Evolutionary conservation across 2,329 filamentous ascomycete species (phyloP), one percentile per base, ranked within the genome.

Genomic region (Sclerotinia glacialis): DNA sequence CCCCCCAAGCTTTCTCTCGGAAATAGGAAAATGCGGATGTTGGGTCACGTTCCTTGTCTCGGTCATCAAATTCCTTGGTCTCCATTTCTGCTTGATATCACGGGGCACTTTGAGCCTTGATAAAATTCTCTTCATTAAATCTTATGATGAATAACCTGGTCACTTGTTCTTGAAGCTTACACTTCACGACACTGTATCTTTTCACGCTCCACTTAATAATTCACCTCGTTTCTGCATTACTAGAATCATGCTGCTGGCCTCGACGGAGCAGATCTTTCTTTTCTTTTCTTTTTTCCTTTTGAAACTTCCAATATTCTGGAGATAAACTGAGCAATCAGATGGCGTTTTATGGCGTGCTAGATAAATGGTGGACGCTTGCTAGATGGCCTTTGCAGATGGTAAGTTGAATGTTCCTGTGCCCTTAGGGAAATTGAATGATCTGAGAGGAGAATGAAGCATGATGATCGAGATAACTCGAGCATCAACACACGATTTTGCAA

Each of bases 241-340:
- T 21, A 7, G 14, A 7, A 40, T 40, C 5, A 49, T 16, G 44
- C 37, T 21, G n/a, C 31, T 1, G n/a, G 14, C n/a, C 28, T 26
- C 5, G 42, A 16, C n/a, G 12, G 9, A 37, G n/a, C 3, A 16
- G 16, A 60, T 26, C 21, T 26, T 26, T 21, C 8, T 26, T 1
- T 23, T 26, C 21, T 14, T 21, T 12, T 49, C 7, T 18, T 2
- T 18, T 34, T 47, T 49, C 8, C 7, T 37, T 60, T 2, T 3
- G 6, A 34, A 12, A 34, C 23, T 60, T 47, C 1, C 23, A 60
- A 37, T 14, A 12, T 37, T 37, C 28, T 37, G 21, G 58, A 37
- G n/a, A 14, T 49, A 49, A 34, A 12, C 58, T 60, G 31, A 49
- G 44, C 58, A 37, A 49, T 60, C 28, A 60, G 58, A 40, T 60